phyloP scores from a whole-genome alignment of 108 stramenopile species.

The Aurantiochytrium sp. region DNA sequence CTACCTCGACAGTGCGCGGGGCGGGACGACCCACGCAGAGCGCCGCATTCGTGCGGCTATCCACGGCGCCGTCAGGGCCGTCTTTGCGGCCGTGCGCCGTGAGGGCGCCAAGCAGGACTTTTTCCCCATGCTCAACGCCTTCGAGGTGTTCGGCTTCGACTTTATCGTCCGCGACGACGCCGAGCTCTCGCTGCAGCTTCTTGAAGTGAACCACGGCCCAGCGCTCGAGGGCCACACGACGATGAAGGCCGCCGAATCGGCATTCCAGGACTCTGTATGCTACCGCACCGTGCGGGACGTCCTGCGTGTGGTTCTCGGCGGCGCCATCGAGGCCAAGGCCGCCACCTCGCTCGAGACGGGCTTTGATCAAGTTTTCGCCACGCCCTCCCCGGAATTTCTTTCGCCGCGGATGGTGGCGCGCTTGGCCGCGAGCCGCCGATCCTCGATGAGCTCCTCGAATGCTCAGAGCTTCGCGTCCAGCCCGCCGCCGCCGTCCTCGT shows the following conservation, averaged over 20 bases:
- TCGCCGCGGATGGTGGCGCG: too few species aligned
- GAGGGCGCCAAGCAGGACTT: neutral
- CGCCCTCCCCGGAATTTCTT: too few species aligned
- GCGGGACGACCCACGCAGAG: neutral
- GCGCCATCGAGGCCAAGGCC: too few species aligned
- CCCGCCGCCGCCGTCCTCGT: too few species aligned
- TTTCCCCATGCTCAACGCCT: neutral
- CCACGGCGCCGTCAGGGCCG: neutral
- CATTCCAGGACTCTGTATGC: neutral
- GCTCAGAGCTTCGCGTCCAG: too few species aligned
- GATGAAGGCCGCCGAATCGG: neutral
- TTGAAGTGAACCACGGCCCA: slow-evolving; percentile 1
- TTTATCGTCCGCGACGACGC: neutral
- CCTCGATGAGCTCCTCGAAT: too few species aligned
- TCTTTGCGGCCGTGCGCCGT: neutral
- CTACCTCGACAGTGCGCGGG: neutral
- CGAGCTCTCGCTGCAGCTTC: neutral
- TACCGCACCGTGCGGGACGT: neutral
- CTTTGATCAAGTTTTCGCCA: too few species aligned
- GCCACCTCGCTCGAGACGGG: too few species aligned
- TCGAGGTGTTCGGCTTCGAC: slow-evolving; percentile 21
- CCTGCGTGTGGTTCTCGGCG: neutral
- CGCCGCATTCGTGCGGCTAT: neutral
- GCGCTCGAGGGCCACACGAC: slow-evolving; percentile 12
- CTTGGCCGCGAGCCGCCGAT: too few species aligned